Evolutionary conservation across 2,329 filamentous ascomycete genomes (phyloP), one percentile per base, ranked within the genome.

Genomic region (Monosporascus sp.): DNA sequence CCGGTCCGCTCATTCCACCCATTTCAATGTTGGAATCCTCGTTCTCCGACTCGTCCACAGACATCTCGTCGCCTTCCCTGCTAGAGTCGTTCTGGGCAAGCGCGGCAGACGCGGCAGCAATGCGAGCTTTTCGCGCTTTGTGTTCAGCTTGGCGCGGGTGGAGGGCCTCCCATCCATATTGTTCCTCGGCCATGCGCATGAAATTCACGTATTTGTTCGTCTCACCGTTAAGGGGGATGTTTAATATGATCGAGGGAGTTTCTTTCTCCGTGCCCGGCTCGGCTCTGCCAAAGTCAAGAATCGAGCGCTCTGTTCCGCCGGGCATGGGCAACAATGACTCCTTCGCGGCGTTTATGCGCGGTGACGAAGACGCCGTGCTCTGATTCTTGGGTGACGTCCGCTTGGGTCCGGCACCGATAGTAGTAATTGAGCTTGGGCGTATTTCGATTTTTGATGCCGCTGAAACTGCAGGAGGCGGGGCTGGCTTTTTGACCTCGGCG

Each of bases 131-230:
- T 52, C 90, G 87, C 63, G 95, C 90, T 58, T 89, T 86, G 58
- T 94, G 90, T 35, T 92, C 92, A 2, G 94, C 94, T 57, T 95
- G 80, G 7, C 92, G 88, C 31, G 94, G 94, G 67, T 97, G 92
- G 37, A 97, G 78, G 0, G 93, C 94, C 56, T 95, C 91, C 78
- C 93, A 96, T 24, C 94, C 94, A 68, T 97, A 97, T 57, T 87
- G 88, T 58, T 95, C 91, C 70, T 96, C 90, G 11, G 95, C 94
- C 71, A 97, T 79, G 45, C 90, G 89, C 64, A 93, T 92, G 60
- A 97, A 97, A 69, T 97, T 97, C 72, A 99, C 84, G 56, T 95
- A 93, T 60, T 93, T 90, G 68, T 96, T 96, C 37, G 83, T 87
- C 62, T 89, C 85, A 41, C 90, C 89, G 5, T 87, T 82, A 39